Conservation (phyloP, 2,329 filamentous ascomycete species). For the Escovopsis sp. region DNA sequence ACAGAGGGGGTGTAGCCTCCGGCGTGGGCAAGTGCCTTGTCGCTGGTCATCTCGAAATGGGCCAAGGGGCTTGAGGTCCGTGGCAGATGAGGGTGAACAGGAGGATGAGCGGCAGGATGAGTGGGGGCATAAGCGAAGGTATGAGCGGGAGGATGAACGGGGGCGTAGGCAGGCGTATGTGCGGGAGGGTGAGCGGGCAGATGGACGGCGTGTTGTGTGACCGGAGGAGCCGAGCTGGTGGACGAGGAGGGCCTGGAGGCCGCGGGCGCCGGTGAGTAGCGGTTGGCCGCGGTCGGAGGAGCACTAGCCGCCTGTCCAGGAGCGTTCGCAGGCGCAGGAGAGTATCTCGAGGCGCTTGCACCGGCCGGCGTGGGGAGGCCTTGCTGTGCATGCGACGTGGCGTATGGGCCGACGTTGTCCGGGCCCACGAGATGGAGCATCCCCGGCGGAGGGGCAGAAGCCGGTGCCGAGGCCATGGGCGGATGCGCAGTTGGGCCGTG, state of each 20-base stretch:
- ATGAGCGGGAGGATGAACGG: too few species aligned
- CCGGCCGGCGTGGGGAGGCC: conserved; percentile 16
- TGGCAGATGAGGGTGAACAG: conserved; percentile 41
- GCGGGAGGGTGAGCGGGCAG: too few species aligned
- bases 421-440: conserved; percentile 35
- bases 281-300: conserved; percentile 24
- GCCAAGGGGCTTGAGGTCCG: conserved; percentile 51
- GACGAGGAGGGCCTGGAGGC: conserved; percentile 27
- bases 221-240: conserved; percentile 20
- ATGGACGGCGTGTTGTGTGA: conserved; percentile 29
- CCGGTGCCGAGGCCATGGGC: conserved; percentile 3
- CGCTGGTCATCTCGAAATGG: conserved; percentile 41
- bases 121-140: too few species aligned
- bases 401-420: conserved; percentile 37
- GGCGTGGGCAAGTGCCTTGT: conserved; percentile 17
- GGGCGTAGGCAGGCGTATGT: too few species aligned
- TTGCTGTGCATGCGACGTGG: conserved; percentile 22
- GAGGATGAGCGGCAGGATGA: conserved; percentile 23
- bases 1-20: conserved; percentile 12
- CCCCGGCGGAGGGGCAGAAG: conserved; percentile 7
- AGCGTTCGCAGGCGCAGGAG: conserved; percentile 35
- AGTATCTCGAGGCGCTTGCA: conserved; percentile 38
- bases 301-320: conserved; percentile 24
- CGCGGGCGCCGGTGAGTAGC: conserved; percentile 38
- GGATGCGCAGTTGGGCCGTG: conserved; percentile 7